Evolutionary conservation across 768 basidiomycete species (phyloP).

Genomic region (Infundibulicybe gibba): DNA sequence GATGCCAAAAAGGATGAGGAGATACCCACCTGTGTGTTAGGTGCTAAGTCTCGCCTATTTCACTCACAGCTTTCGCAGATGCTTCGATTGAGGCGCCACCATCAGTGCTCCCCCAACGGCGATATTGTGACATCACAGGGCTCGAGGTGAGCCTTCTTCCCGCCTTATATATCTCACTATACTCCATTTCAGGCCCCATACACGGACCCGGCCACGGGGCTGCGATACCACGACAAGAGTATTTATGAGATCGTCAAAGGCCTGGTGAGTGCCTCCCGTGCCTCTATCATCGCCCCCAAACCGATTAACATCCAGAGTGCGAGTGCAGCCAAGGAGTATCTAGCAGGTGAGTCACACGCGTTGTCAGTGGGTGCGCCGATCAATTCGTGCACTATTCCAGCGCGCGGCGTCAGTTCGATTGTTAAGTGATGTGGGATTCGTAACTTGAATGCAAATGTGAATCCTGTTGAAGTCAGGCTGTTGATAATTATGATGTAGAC

Average conservation of each 20-base stretch:
- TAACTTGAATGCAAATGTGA: too few species aligned
- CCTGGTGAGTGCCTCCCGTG: conserved; percentile 40
- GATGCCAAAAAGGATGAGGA: conserved; percentile 54
- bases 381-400: conserved; percentile 2
- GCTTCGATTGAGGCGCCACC: conserved; percentile 84
- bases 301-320: too few species aligned
- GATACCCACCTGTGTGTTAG: conserved; percentile 60
- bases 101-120: conserved; percentile 69
- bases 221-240: conserved; percentile 83
- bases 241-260: conserved; percentile 81
- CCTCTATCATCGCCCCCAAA: too few species aligned
- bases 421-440: conserved; percentile 40
- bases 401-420: conserved; percentile 44
- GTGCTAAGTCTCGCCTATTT: background rate
- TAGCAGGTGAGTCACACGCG: conserved; percentile 43
- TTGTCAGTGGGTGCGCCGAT: background rate
- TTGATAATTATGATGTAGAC: too few species aligned
- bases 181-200: conserved; percentile 60
- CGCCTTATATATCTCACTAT: background rate
- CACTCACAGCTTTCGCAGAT: conserved; percentile 36
- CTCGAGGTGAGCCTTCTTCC: conserved; percentile 48
- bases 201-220: conserved; percentile 75
- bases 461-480: too few species aligned
- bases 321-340: conserved; percentile 72
- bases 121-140: conserved; percentile 86